Evolutionary conservation across 495 filamentous ascomycete genomes (phyloP).

Genomic region (Podospora sp.): DNA sequence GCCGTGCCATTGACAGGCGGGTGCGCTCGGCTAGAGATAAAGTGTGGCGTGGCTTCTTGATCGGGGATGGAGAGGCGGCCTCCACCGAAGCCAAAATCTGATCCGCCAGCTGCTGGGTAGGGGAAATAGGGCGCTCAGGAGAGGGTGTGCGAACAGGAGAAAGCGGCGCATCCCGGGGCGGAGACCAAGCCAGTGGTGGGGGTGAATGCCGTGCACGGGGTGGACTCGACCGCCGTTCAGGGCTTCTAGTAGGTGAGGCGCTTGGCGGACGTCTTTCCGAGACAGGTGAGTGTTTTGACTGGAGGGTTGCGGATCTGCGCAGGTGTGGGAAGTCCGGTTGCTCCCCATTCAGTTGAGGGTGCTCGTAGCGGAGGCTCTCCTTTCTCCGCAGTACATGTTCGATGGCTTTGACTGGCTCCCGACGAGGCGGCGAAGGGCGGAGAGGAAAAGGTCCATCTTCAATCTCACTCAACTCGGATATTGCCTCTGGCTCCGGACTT

Average conservation of each 20-base stretch:
- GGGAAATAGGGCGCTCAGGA: conserved; percentile 35
- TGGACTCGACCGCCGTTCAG: conserved; percentile 18
- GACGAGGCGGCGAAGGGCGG: conserved; percentile 23
- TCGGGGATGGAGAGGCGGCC: conserved; percentile 53
- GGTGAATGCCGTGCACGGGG: conserved; percentile 18
- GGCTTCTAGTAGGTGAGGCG: conserved; percentile 16
- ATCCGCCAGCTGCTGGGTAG: conserved; percentile 54
- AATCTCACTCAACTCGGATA: conserved; percentile 51
- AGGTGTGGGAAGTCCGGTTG: conserved; percentile 22
- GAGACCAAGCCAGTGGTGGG: conserved; percentile 8
- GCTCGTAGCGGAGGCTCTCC: conserved; percentile 22
- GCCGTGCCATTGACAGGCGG: conserved; percentile 52
- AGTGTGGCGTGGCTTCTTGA: conserved; percentile 55
- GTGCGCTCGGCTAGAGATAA: conserved; percentile 58
- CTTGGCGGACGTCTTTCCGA: neutral
- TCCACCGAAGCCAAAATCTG: conserved; percentile 60
- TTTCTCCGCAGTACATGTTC: conserved; percentile 27
- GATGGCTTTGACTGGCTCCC: conserved; percentile 21
- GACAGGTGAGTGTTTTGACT: conserved; percentile 15
- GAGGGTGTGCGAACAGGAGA: conserved; percentile 19
- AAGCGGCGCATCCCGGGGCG: neutral
- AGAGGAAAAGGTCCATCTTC: conserved; percentile 38
- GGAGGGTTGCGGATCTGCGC: conserved; percentile 28
- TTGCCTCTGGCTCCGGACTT: conserved; percentile 32
- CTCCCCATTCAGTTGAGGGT: conserved; percentile 6